These are phyloP conservation scores for Boletellus ananiceps DNA, from an alignment of 768 basidiomycete genomes.

Conservation along the genomic window DNA sequence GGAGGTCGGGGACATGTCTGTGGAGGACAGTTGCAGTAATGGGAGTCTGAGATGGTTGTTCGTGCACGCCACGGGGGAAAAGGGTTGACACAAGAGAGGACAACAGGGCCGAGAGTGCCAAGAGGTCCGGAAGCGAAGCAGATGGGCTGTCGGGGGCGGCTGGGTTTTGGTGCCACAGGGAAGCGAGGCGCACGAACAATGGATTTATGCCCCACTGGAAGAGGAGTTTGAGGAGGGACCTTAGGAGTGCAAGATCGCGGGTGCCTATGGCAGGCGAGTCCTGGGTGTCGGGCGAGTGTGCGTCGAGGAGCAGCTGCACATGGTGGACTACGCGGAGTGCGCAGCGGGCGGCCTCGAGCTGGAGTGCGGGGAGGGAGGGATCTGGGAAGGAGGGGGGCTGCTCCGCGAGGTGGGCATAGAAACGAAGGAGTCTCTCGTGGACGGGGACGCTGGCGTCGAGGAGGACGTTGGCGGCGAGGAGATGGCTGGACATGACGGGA, in stretches of 20 bases:
- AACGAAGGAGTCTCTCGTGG: slow-evolving; percentile 8
- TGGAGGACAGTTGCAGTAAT: slow-evolving; percentile 57
- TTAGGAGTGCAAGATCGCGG: slow-evolving; percentile 58
- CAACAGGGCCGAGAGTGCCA: slow-evolving; percentile 39
- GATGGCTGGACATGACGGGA: slow-evolving; percentile 18
- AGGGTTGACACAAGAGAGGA: slow-evolving; percentile 45
- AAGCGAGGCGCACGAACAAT: slow-evolving; percentile 41
- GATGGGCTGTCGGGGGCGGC: slow-evolving; percentile 23
- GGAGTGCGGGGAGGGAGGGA: slow-evolving; percentile 38
- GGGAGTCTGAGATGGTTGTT: slow-evolving; percentile 49
- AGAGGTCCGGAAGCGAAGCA: slow-evolving; percentile 39
- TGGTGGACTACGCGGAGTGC: slow-evolving; percentile 47
- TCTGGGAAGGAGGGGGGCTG: slow-evolving; percentile 3
- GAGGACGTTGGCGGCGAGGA: slow-evolving; percentile 13
- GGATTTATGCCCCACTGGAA: slow-evolving; percentile 71
- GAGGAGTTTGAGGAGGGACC: slow-evolving; percentile 59
- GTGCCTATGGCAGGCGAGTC: slow-evolving; percentile 45
- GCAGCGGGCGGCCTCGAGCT: slow-evolving; percentile 51
- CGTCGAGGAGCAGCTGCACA: slow-evolving; percentile 43
- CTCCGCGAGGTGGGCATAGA: slow-evolving; percentile 13
- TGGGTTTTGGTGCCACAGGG: slow-evolving; percentile 33
- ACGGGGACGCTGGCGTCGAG: slow-evolving; percentile 1
- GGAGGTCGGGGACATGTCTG: slow-evolving; percentile 53
- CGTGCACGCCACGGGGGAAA: slow-evolving; percentile 49
- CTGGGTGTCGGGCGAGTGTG: not conserved